Evolutionary conservation across 139 green algal genomes (phyloP).

Genomic region (Tetraselmis chui): DNA sequence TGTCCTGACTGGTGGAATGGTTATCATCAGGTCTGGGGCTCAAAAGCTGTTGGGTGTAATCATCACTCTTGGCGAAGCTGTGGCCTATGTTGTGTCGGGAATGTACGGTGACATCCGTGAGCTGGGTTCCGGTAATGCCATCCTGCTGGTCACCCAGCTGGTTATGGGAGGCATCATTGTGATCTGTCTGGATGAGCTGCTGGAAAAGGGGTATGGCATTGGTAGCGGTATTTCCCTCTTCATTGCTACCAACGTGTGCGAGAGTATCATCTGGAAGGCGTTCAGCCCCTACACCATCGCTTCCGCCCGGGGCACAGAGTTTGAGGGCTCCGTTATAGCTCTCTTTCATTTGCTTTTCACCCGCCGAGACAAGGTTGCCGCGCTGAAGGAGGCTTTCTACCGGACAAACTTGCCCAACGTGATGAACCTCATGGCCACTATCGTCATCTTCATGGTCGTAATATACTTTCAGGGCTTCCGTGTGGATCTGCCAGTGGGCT

Average conservation of each 20-base stretch:
- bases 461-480: conserved; percentile 99
- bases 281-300: conserved; percentile 87
- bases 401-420: conserved; percentile 94
- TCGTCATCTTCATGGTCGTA: conserved; percentile 94
- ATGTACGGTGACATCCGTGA: conserved; percentile 98
- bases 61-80: conserved; percentile 97
- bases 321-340: conserved; percentile 96
- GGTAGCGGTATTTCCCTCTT: conserved; percentile 98
- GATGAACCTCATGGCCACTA: conserved; percentile 91
- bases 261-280: conserved; percentile 99
- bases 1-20: no score
- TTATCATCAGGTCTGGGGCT: conserved; percentile 82
- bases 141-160: conserved; percentile 96
- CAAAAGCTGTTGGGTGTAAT: conserved; percentile 97
- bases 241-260: conserved; percentile 99
- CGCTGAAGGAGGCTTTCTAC: conserved; percentile 98
- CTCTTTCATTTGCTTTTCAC: conserved; percentile 96
- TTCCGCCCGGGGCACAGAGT: conserved; percentile 81
- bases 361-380: conserved; percentile 79
- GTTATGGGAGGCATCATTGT: conserved; percentile 97
- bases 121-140: conserved; percentile 81
- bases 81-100: conserved; percentile 97
- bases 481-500: conserved; percentile 94
- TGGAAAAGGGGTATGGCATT: conserved; percentile 96
- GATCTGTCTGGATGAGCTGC: conserved; percentile 97